Conservation (phyloP, 2,329 filamentous ascomycete species). For the Calonectria pseudoreteaudii region DNA sequence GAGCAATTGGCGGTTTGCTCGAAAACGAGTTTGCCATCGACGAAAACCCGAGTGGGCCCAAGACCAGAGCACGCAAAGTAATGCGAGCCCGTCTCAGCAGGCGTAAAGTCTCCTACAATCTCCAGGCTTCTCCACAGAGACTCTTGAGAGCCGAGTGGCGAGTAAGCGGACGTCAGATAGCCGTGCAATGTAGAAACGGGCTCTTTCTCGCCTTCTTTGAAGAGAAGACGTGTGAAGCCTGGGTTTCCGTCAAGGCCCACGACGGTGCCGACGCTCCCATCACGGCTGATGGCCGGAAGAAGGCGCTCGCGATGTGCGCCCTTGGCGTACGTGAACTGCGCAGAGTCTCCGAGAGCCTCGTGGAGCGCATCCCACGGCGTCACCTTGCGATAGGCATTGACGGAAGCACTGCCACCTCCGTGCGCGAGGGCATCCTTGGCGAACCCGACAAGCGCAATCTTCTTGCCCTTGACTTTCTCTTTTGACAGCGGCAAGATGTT, state of each 20-base stretch:
- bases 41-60: slow-evolving; percentile 40
- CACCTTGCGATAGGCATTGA: not conserved
- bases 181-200: slow-evolving; percentile 34
- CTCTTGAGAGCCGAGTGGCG: slow-evolving; percentile 40
- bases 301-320: not conserved
- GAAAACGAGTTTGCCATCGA: slow-evolving; percentile 43
- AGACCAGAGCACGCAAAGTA: slow-evolving; percentile 46
- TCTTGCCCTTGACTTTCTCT: slow-evolving; percentile 35
- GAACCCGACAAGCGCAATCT: slow-evolving; percentile 46
- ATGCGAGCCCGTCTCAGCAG: slow-evolving; percentile 37
- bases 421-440: not conserved
- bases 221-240: slow-evolving; percentile 43
- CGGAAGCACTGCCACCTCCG: not conserved
- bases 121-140: slow-evolving; percentile 41
- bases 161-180: slow-evolving; percentile 36
- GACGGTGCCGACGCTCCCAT: slow-evolving; percentile 30
- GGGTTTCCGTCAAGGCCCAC: slow-evolving; percentile 43
- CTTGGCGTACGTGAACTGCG: not conserved
- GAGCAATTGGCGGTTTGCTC: slow-evolving; percentile 42
- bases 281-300: not conserved
- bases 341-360: not conserved
- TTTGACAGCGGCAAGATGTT: not conserved
- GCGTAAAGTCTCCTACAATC: slow-evolving; percentile 45
- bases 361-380: not conserved
- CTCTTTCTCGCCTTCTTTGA: slow-evolving; percentile 33